These are phyloP conservation scores for Tetrapyrgos nigripes DNA, from an alignment of 1,284 basidiomycete genomes.

Conservation along the genomic window DNA sequence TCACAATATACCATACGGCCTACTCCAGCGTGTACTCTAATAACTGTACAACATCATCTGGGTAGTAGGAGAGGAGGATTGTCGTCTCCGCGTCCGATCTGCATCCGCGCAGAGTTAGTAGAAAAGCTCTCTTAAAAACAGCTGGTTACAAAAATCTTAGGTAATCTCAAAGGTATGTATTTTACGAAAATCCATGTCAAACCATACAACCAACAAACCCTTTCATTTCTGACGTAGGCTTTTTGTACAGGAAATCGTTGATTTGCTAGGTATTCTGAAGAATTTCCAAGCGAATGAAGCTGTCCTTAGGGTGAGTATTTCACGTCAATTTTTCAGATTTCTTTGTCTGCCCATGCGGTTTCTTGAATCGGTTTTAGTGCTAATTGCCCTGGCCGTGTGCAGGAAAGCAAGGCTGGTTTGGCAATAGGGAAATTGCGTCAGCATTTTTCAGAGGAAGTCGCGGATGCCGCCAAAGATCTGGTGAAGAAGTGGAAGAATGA, in stretches of 20 bases:
- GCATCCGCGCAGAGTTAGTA: no score
- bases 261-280: constrained; percentile 79
- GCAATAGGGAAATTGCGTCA: constrained; percentile 91
- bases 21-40: no score
- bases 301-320: constrained; percentile 80
- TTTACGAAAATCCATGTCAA: constrained; percentile 48
- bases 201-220: no score
- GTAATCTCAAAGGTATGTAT: constrained; percentile 71
- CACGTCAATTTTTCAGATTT: constrained; percentile 34
- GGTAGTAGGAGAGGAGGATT: no score
- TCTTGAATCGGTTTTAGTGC: constrained; percentile 4
- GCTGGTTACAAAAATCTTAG: no score
- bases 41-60: no score
- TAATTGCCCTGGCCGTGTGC: constrained; percentile 23
- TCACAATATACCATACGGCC: no score
- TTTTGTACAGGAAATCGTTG: constrained; percentile 68
- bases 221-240: constrained; percentile 38
- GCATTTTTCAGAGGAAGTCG: constrained; percentile 74
- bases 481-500: constrained; percentile 92
- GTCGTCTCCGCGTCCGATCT: no score
- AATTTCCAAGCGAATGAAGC: constrained; percentile 87
- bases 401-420: constrained; percentile 93
- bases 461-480: constrained; percentile 90
- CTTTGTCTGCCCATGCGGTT: constrained; percentile 14
- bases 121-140: no score